phyloP scores from a whole-genome alignment of 345 rosid species.

The Gossypium sturtianum region DNA sequence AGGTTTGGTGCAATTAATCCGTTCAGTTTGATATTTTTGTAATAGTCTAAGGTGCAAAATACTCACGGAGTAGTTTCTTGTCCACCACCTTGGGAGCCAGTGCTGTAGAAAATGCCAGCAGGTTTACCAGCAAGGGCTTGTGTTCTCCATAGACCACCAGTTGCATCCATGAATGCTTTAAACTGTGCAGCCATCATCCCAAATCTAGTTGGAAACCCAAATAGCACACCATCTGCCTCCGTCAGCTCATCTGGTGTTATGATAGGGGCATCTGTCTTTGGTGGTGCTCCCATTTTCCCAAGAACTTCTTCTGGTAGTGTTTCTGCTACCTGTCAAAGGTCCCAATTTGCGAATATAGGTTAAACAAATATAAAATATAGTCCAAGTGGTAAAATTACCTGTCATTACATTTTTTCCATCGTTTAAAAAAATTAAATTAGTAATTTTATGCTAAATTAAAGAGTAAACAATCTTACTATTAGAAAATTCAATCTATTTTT shows the following conservation, averaged over 20 bases:
- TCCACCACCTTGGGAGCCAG: conserved; percentile 76
- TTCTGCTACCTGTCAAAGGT: conserved; percentile 43
- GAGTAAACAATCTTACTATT: too few species aligned
- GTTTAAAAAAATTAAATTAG: too few species aligned
- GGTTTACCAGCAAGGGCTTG: conserved; percentile 71
- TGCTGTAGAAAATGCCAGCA: conserved; percentile 70
- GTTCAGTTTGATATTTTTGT: too few species aligned
- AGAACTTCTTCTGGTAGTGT: conserved; percentile 60
- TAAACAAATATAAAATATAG: background rate
- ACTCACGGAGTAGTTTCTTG: conserved; percentile 78
- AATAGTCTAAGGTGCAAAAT: background rate
- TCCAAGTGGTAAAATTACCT: too few species aligned
- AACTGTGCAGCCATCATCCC: conserved; percentile 82
- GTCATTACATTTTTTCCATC: too few species aligned
- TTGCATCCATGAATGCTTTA: conserved; percentile 65
- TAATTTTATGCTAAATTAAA: too few species aligned
- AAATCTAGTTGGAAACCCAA: conserved; percentile 71
- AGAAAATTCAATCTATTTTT: too few species aligned
- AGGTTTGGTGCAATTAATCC: too few species aligned
- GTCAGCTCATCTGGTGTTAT: conserved; percentile 49
- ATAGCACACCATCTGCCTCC: conserved; percentile 57
- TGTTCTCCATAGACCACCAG: conserved; percentile 63
- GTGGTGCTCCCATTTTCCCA: conserved; percentile 60
- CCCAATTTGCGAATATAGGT: background rate
- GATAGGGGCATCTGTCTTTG: conserved; percentile 50